Percentiles rank a stretch among this genome's conserved stretches.
Conservation (phyloP, 2,329 filamentous ascomycete species). For the Colletotrichum aenigma region DNA sequence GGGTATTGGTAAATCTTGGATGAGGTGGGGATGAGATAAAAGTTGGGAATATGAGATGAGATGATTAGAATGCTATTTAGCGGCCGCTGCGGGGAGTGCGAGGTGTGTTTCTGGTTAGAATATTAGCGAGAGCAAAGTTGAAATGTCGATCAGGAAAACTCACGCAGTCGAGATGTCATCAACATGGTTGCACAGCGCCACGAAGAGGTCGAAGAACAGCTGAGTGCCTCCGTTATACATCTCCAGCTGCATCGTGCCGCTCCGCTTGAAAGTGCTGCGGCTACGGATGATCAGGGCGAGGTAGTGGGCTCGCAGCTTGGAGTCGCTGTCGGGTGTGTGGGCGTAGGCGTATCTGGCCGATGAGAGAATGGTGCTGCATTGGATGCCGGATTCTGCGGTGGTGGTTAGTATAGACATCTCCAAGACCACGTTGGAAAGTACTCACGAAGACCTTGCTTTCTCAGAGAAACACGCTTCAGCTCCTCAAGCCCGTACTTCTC, state of each 20-base stretch:
- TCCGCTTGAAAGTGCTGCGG: slow-evolving; percentile 87
- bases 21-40: background rate
- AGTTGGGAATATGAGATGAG: background rate
- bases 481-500: slow-evolving; percentile 84
- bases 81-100: slow-evolving; percentile 46
- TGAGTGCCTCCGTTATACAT: slow-evolving; percentile 85
- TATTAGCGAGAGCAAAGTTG: background rate
- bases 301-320: slow-evolving; percentile 89
- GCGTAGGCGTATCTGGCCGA: slow-evolving; percentile 91
- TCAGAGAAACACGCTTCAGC: slow-evolving; percentile 81
- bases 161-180: slow-evolving; percentile 68
- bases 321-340: slow-evolving; percentile 87
- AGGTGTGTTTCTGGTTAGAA: slow-evolving; percentile 29
- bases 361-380: slow-evolving; percentile 82
- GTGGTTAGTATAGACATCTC: background rate
- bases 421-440: slow-evolving; percentile 19
- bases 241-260: slow-evolving; percentile 93
- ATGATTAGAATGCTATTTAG: slow-evolving; percentile 9
- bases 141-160: slow-evolving; percentile 29
- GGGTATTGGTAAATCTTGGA: background rate
- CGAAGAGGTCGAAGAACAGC: slow-evolving; percentile 92
- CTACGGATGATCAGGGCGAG: slow-evolving; percentile 90
- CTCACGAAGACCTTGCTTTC: slow-evolving; percentile 85
- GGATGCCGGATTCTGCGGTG: slow-evolving; percentile 71
- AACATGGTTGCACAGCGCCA: slow-evolving; percentile 90